Evolutionary conservation across 805 yeast species (phyloP).

Genomic region (Phaffomyces antillensis): DNA sequence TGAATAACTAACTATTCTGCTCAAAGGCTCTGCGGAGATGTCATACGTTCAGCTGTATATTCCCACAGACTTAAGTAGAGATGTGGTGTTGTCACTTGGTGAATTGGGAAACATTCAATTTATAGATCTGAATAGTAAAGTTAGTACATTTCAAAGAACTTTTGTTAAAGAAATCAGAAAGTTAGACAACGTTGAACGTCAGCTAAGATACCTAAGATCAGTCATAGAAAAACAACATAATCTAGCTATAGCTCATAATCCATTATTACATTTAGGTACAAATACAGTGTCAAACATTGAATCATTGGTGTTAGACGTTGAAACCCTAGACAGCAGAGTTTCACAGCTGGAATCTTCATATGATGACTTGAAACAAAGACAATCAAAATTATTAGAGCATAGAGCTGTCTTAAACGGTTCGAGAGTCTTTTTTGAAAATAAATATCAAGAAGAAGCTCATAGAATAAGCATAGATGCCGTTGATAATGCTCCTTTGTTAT

Average conservation of each 20-base stretch:
- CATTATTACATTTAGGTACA: conserved; percentile 16
- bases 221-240: conserved; percentile 43
- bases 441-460: conserved; percentile 24
- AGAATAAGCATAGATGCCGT: conserved; percentile 29
- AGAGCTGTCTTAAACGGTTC: conserved; percentile 53
- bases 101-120: conserved; percentile 82
- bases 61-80: conserved; percentile 85
- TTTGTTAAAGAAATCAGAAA: conserved; percentile 83
- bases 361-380: conserved; percentile 53
- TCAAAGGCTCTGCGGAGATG: conserved; percentile 91
- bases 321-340: conserved; percentile 66
- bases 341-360: conserved; percentile 63
- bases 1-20: neutral
- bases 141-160: conserved; percentile 81
- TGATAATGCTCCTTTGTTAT: conserved; percentile 32
- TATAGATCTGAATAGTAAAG: conserved; percentile 76
- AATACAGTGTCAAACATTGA: conserved; percentile 47
- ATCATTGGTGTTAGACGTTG: conserved; percentile 55
- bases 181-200: conserved; percentile 84
- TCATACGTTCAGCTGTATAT: conserved; percentile 85
- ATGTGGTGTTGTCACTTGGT: conserved; percentile 80
- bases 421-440: conserved; percentile 38
- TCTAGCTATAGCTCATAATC: conserved; percentile 30
- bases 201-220: conserved; percentile 48
- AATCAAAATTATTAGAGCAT: conserved; percentile 62